Percentiles rank a stretch among this genome's conserved stretches.
Evolutionary conservation across 2,329 filamentous ascomycete genomes (phyloP).

Genomic region (Monosporascus sp.): DNA sequence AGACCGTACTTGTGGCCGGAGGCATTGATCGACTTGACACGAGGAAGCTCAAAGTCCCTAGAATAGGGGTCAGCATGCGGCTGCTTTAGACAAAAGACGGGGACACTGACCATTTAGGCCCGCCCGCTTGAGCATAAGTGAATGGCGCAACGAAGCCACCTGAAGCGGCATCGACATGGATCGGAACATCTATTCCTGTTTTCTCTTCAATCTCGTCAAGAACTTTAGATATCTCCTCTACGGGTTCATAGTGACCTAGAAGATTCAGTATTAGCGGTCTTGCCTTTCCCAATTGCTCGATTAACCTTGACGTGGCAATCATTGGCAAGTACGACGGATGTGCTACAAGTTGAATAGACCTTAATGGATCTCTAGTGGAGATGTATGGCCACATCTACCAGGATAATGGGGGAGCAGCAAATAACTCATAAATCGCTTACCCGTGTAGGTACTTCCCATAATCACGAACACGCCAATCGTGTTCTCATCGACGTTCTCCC

Average conservation of each 20-base stretch:
- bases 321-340: neutral
- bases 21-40: slow-evolving; percentile 62
- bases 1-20: slow-evolving; percentile 55
- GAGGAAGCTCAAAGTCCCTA: slow-evolving; percentile 55
- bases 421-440: neutral
- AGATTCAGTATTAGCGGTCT: neutral
- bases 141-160: slow-evolving; percentile 60
- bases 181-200: slow-evolving; percentile 61
- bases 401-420: neutral
- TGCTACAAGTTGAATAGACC: neutral
- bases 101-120: slow-evolving; percentile 47
- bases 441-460: slow-evolving; percentile 67
- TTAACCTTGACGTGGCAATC: neutral
- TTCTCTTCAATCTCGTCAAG: slow-evolving; percentile 58
- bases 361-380: no score
- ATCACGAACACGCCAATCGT: slow-evolving; percentile 74
- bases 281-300: no score
- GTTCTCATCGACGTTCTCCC: slow-evolving; percentile 66
- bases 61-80: neutral
- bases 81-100: no score
- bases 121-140: slow-evolving; percentile 48
- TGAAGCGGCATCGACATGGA: slow-evolving; percentile 59
- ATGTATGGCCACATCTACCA: no score
- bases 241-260: slow-evolving; percentile 60
- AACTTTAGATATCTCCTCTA: slow-evolving; percentile 61